These are phyloP conservation scores for Trichoderma sp. DNA, from an alignment of 2,329 filamentous ascomycete species.

Conservation along the genomic window DNA sequence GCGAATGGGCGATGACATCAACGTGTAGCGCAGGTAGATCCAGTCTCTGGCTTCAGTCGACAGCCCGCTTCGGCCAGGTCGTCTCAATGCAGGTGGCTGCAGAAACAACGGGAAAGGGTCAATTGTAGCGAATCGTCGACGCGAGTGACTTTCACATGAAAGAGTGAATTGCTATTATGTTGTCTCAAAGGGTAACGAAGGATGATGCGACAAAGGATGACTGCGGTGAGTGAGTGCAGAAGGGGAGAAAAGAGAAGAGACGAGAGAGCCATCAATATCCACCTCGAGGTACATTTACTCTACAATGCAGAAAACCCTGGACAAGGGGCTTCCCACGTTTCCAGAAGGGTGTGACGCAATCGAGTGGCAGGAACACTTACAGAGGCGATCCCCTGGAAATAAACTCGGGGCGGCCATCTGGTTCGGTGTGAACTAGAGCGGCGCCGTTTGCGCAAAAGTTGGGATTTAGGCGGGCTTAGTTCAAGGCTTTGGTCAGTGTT, in stretches of 20 bases:
- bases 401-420: no score
- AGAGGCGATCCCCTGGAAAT: constrained; percentile 4
- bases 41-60: neutral
- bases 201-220: neutral
- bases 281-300: neutral
- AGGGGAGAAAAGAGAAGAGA: neutral
- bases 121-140: neutral
- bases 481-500: neutral
- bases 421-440: no score
- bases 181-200: neutral
- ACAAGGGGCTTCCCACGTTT: constrained; percentile 2
- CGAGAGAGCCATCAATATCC: neutral
- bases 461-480: neutral
- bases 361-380: constrained; percentile 10
- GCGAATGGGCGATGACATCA: constrained; percentile 8
- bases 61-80: neutral
- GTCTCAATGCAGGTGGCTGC: neutral
- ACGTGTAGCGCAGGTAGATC: neutral
- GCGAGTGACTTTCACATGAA: neutral
- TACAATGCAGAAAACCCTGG: neutral
- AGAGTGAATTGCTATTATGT: neutral
- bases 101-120: neutral
- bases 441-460: no score
- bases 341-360: constrained; percentile 19
- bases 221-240: constrained; percentile 18